Percentiles rank a stretch among this genome's conserved stretches.
phyloP scores from a whole-genome alignment of 345 rosid species.

The Melaleuca quinquenervia region DNA sequence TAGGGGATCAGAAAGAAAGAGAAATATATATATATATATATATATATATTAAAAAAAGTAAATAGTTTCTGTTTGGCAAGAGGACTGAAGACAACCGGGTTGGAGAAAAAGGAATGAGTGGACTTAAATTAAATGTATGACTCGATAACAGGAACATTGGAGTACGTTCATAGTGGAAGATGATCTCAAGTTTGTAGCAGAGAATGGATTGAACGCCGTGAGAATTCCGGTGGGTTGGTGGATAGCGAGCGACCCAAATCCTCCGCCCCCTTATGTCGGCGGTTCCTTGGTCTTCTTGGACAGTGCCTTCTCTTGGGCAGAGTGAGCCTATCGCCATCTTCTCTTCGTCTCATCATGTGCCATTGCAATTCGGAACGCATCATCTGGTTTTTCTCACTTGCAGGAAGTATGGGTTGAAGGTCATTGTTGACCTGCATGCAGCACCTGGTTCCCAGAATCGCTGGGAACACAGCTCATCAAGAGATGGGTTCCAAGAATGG shows the following conservation, averaged over 20 bases:
- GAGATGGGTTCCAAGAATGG: constrained; percentile 55
- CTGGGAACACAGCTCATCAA: constrained; percentile 34
- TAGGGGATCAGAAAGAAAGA: background rate
- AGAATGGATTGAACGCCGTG: constrained; percentile 34
- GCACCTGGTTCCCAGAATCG: constrained; percentile 64
- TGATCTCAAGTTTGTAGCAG: constrained; percentile 42
- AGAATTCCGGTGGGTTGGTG: constrained; percentile 68
- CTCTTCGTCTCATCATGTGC: background rate
- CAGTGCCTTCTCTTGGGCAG: constrained; percentile 53
- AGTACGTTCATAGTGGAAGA: constrained; percentile 41
- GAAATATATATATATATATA: too few species aligned
- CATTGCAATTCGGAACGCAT: too few species aligned
- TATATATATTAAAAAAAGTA: background rate
- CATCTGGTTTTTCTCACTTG: background rate
- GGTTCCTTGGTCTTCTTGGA: constrained; percentile 44
- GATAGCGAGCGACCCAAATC: constrained; percentile 51
- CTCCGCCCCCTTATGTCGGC: constrained; percentile 44
- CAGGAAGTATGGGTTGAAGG: constrained; percentile 36
- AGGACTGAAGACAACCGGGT: too few species aligned
- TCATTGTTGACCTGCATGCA: constrained; percentile 46
- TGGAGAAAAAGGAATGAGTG: too few species aligned
- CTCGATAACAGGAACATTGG: constrained; percentile 42
- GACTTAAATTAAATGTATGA: background rate
- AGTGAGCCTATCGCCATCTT: constrained; percentile 9
- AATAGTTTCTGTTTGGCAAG: too few species aligned